These are phyloP conservation scores for Acrocalymma vagum DNA, from an alignment of 2,329 filamentous ascomycete genomes.

Conservation along the genomic window DNA sequence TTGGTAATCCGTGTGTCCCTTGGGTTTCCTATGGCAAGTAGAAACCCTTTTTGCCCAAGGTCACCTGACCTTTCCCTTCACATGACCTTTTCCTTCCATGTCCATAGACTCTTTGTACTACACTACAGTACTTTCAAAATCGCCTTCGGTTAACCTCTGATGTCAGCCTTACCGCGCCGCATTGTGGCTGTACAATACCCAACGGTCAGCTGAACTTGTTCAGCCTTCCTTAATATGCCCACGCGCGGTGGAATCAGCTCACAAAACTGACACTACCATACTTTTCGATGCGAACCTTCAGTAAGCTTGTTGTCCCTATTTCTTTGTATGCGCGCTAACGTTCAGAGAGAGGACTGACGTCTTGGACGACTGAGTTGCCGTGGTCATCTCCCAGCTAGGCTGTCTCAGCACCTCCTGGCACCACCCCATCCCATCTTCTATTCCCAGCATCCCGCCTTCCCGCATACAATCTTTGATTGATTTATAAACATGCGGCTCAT, in stretches of 20 bases:
- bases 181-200: slow-evolving; percentile 12
- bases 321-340: slow-evolving; percentile 19
- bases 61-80: too few species aligned
- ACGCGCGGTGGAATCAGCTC: slow-evolving; percentile 16
- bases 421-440: too few species aligned
- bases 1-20: too few species aligned
- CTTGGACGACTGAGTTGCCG: slow-evolving; percentile 14
- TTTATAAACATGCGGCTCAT: too few species aligned
- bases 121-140: too few species aligned
- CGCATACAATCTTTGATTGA: too few species aligned
- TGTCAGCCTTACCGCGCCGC: slow-evolving; percentile 12
- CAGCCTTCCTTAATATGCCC: slow-evolving; percentile 13
- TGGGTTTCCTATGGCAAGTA: too few species aligned
- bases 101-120: too few species aligned
- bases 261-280: slow-evolving; percentile 11
- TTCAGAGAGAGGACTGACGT: slow-evolving; percentile 14
- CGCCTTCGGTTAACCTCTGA: slow-evolving; percentile 14
- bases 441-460: too few species aligned
- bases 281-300: slow-evolving; percentile 16
- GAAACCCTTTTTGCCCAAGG: too few species aligned
- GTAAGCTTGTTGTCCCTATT: slow-evolving; percentile 16
- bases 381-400: slow-evolving; percentile 16
- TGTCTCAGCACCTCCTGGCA: too few species aligned
- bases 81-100: too few species aligned
- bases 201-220: slow-evolving; percentile 10